A percentile compares a stretch with the other conserved stretches of the same genome.
Evolutionary conservation across 768 basidiomycete genomes (phyloP).

Genomic region (Tulasnella sp.): DNA sequence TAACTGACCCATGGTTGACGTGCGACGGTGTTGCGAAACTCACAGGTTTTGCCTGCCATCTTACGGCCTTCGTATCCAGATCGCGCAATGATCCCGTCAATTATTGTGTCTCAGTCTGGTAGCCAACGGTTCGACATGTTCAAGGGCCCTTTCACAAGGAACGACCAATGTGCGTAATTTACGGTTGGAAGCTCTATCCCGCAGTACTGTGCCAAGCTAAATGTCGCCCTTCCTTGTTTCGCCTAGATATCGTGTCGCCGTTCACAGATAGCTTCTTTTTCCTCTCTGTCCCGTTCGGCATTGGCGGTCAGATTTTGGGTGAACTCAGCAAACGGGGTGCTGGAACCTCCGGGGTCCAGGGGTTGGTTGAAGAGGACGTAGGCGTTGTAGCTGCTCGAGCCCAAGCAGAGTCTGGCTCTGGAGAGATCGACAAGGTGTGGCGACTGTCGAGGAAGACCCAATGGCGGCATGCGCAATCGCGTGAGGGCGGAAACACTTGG

Average conservation of each 20-base stretch:
- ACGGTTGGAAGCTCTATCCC: background rate
- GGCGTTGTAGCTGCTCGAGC: constrained; percentile 6
- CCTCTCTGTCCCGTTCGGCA: constrained; percentile 42
- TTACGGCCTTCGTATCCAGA: constrained; percentile 50
- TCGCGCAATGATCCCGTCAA: constrained; percentile 45
- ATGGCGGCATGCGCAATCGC: background rate
- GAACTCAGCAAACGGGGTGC: constrained; percentile 19
- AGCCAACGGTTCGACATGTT: constrained; percentile 58
- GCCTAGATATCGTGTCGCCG: constrained; percentile 49
- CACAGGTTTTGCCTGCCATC: constrained; percentile 43
- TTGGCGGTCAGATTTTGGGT: constrained; percentile 43
- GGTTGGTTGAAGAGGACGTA: constrained; percentile 4
- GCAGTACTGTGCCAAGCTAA: background rate
- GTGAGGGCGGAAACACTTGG: constrained; percentile 16
- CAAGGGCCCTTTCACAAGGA: constrained; percentile 60
- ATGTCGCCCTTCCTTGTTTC: background rate
- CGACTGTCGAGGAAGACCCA: constrained; percentile 22
- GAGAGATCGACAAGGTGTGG: constrained; percentile 27
- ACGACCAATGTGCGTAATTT: constrained; percentile 52
- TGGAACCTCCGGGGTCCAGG: background rate
- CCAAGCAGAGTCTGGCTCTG: constrained; percentile 5
- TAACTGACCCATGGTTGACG: no score
- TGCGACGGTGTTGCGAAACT: background rate
- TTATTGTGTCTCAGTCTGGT: constrained; percentile 57
- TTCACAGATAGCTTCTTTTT: constrained; percentile 56